A percentile compares a stretch with the other conserved stretches of the same genome.
Conservation (phyloP, 1,284 basidiomycete genomes). For the Tylopilus orsonianus region DNA sequence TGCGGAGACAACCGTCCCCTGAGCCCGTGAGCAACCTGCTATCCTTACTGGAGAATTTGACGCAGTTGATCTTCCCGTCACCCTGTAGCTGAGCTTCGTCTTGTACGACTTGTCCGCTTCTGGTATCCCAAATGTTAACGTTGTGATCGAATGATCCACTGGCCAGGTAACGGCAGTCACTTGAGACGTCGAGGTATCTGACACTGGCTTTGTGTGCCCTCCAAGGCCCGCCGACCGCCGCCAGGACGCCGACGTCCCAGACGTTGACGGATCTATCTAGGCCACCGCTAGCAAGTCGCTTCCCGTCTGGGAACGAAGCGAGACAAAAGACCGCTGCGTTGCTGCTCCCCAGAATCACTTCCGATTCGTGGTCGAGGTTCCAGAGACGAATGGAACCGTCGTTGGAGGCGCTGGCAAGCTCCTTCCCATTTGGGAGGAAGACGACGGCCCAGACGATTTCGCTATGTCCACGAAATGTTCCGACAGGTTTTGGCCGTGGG, state of each 20-base stretch:
- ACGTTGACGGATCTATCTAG: constrained; percentile 32
- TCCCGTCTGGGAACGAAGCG: constrained; percentile 31
- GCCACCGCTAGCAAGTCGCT: constrained; percentile 29
- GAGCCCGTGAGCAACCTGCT: constrained; percentile 31
- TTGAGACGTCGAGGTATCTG: constrained; percentile 31
- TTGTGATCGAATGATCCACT: constrained; percentile 36
- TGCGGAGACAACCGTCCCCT: constrained; percentile 29
- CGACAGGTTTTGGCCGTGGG: constrained; percentile 25
- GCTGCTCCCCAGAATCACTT: constrained; percentile 27
- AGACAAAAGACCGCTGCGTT: constrained; percentile 28
- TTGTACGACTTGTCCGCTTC: constrained; percentile 26
- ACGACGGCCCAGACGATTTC: constrained; percentile 32
- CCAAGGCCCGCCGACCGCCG: constrained; percentile 23
- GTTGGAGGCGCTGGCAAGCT: constrained; percentile 31
- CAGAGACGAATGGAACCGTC: constrained; percentile 33
- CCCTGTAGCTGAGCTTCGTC: constrained; percentile 25
- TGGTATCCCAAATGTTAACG: constrained; percentile 31
- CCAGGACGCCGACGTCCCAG: constrained; percentile 28
- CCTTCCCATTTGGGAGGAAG: constrained; percentile 28
- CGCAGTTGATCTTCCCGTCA: constrained; percentile 31
- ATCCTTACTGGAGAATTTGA: constrained; percentile 28
- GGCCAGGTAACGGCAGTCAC: constrained; percentile 29
- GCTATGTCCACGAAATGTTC: constrained; percentile 26
- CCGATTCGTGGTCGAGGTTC: constrained; percentile 28
- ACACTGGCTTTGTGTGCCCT: constrained; percentile 27